These are phyloP conservation scores for Dendrobium chrysotoxum DNA, from an alignment of 106 monocot genomes.

Conservation along the genomic window DNA sequence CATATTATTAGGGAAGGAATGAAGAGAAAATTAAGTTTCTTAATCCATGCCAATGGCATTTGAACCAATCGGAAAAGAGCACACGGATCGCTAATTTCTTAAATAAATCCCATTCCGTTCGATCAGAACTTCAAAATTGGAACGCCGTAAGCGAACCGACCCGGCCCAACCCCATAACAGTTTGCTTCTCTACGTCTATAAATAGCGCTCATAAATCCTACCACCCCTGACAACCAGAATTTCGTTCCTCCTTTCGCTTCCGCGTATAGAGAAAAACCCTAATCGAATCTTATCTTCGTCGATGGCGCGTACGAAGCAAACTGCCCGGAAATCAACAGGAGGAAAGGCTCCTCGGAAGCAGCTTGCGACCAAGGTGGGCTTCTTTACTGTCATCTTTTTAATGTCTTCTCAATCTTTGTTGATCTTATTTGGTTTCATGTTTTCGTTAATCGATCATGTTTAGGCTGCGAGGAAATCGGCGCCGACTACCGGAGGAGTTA, in stretches of 20 bases:
- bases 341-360: slow-evolving; percentile 20
- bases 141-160: neutral
- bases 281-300: neutral
- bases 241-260: neutral
- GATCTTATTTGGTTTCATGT: too few species aligned
- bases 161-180: neutral
- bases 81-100: neutral
- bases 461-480: slow-evolving; percentile 26
- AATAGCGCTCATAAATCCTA: neutral
- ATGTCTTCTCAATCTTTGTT: too few species aligned
- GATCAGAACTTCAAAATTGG: neutral
- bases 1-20: too few species aligned
- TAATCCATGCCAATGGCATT: neutral
- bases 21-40: neutral
- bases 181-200: neutral
- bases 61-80: neutral
- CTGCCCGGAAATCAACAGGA: neutral
- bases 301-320: neutral
- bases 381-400: too few species aligned
- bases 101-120: neutral
- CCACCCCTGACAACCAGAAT: neutral
- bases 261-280: neutral
- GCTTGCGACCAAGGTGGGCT: slow-evolving; percentile 20
- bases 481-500: slow-evolving; percentile 29
- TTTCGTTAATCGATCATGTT: too few species aligned